Evolutionary conservation across 2,329 filamentous ascomycete species (phyloP).

Genomic region (Hawksworthiomyces lignivorus): DNA sequence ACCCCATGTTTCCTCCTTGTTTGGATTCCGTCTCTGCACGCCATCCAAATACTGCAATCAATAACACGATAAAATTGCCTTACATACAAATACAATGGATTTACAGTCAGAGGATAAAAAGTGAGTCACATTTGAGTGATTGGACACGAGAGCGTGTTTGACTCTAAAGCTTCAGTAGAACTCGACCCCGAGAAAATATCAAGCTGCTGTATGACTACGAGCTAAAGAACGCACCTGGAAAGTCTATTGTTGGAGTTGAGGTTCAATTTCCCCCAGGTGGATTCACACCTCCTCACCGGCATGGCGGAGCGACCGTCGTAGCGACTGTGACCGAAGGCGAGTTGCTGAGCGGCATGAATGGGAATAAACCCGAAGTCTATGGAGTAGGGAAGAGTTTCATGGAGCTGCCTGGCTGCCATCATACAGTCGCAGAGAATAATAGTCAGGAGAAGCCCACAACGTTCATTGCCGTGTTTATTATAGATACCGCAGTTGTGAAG

Average conservation of each 20-base stretch:
- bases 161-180: neutral
- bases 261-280: neutral
- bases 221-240: neutral
- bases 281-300: conserved; percentile 1
- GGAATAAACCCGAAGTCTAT: neutral
- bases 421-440: conserved; percentile 1
- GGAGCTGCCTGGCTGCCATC: conserved; percentile 1
- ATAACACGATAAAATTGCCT: too few species aligned
- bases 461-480: neutral
- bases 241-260: neutral
- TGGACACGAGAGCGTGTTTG: neutral
- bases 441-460: conserved; percentile 1
- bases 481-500: neutral
- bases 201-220: conserved; percentile 1
- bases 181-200: neutral
- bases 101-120: neutral
- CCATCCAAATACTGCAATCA: neutral
- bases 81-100: neutral
- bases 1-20: neutral
- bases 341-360: conserved; percentile 2
- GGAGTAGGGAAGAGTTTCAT: neutral
- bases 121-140: neutral
- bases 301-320: conserved; percentile 1
- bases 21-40: neutral
- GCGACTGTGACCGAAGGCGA: conserved; percentile 1